These are phyloP conservation scores for Circinella umbellata DNA, from an alignment of 371 early-diverging fungal species.

Conservation along the genomic window DNA sequence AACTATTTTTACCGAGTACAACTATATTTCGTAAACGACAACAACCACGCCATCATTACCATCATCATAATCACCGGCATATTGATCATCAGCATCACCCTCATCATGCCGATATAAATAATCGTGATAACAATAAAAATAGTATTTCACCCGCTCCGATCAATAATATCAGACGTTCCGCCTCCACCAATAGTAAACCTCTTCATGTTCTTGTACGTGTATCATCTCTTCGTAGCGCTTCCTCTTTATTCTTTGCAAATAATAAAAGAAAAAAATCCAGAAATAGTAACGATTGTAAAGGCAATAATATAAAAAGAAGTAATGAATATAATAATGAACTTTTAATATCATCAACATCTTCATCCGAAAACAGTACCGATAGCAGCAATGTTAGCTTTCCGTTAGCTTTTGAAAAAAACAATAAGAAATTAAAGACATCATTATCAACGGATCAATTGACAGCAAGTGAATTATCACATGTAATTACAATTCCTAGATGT, in stretches of 20 bases:
- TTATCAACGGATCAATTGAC: background rate
- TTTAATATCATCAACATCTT: background rate
- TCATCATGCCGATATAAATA: conserved; percentile 7
- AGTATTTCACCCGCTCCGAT: background rate
- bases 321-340: background rate
- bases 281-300: background rate
- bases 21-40: background rate
- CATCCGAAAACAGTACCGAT: background rate
- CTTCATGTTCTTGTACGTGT: background rate
- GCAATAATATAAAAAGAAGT: background rate
- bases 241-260: background rate
- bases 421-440: background rate
- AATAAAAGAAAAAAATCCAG: conserved; percentile 3
- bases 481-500: background rate
- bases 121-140: no score
- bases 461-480: background rate
- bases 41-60: background rate
- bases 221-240: background rate
- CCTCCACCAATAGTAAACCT: conserved; percentile 2
- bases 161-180: background rate
- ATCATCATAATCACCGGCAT: background rate
- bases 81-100: background rate
- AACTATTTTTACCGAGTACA: background rate
- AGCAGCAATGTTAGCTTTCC: conserved; percentile 5
- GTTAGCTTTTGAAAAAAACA: background rate